Evolutionary conservation across 805 yeast genomes (phyloP).

Genomic region (Nakazawaea wickerhamii): DNA sequence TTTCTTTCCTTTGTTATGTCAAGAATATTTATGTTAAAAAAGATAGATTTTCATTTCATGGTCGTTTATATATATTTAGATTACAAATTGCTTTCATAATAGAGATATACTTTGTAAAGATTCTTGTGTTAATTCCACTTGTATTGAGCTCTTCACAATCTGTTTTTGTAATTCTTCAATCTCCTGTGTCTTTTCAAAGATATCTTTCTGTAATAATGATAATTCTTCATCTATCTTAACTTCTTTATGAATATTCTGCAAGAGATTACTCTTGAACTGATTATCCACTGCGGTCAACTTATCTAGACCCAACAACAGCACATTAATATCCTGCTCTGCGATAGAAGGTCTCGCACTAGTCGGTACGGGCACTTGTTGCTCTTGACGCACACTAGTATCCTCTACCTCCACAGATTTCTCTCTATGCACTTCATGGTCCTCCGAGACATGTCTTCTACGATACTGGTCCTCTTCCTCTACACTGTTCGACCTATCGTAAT

Average conservation of each 20-base stretch:
- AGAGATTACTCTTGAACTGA: conserved; percentile 2
- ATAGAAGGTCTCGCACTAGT: neutral
- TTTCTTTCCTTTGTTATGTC: conserved; percentile 67
- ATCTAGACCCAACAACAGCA: conserved; percentile 9
- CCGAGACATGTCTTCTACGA: neutral
- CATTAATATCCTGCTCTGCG: neutral
- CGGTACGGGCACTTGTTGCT: neutral
- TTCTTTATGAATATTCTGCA: conserved; percentile 13
- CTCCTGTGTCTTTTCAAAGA: conserved; percentile 22
- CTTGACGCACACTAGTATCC: neutral
- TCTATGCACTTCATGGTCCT: neutral
- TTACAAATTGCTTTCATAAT: neutral
- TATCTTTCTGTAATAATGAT: conserved; percentile 18
- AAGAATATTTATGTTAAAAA: conserved; percentile 17
- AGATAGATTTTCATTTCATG: too few species aligned
- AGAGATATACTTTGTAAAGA: conserved; percentile 13
- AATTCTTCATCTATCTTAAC: conserved; percentile 21
- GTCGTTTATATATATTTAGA: neutral
- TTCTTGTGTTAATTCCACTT: conserved; percentile 30
- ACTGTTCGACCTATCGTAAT: neutral
- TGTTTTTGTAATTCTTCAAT: conserved; percentile 22
- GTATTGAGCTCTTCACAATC: conserved; percentile 26
- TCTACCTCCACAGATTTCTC: neutral
- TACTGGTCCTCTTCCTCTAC: neutral
- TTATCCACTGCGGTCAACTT: neutral